A percentile compares a stretch with the other conserved stretches of the same genome.
Evolutionary conservation across 2,329 filamentous ascomycete genomes (phyloP).

Genomic region (Talaromyces sp.): DNA sequence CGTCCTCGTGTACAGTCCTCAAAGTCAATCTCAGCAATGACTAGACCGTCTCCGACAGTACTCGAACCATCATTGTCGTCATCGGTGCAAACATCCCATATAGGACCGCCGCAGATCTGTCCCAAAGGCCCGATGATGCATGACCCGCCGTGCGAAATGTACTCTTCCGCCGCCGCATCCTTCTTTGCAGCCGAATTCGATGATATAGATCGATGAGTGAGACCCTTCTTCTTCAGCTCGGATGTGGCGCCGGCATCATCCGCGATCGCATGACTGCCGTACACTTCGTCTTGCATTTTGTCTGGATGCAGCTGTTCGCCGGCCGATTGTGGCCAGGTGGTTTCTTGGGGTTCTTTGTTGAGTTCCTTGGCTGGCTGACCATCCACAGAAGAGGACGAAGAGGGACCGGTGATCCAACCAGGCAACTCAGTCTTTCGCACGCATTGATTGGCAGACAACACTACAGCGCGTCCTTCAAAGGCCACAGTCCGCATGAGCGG

Average conservation of each 20-base stretch:
- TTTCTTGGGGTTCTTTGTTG: constrained; percentile 44
- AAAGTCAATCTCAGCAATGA: constrained; percentile 74
- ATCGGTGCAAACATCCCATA: constrained; percentile 64
- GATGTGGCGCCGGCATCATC: background rate
- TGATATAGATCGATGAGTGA: background rate
- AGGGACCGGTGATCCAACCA: constrained; percentile 48
- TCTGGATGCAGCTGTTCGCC: constrained; percentile 19
- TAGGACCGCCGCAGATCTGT: constrained; percentile 71
- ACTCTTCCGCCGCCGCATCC: background rate
- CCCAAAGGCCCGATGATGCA: constrained; percentile 77
- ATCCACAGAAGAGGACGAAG: background rate
- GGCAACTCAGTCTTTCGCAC: constrained; percentile 58
- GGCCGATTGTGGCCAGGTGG: constrained; percentile 39
- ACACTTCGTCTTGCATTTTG: constrained; percentile 21
- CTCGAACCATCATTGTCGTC: constrained; percentile 26
- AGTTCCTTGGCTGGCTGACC: background rate
- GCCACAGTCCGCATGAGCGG: constrained; percentile 77
- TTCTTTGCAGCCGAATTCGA: background rate
- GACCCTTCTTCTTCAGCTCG: background rate
- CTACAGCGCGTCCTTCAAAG: constrained; percentile 77
- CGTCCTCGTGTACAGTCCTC: constrained; percentile 80
- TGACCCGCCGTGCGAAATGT: constrained; percentile 69
- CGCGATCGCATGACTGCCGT: constrained; percentile 12
- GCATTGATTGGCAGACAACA: constrained; percentile 82
- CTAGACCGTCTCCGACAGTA: constrained; percentile 45